Percentiles rank a stretch among this genome's conserved stretches.
Conservation (phyloP, 495 filamentous ascomycete genomes). For the Bacidia gigantensis region DNA sequence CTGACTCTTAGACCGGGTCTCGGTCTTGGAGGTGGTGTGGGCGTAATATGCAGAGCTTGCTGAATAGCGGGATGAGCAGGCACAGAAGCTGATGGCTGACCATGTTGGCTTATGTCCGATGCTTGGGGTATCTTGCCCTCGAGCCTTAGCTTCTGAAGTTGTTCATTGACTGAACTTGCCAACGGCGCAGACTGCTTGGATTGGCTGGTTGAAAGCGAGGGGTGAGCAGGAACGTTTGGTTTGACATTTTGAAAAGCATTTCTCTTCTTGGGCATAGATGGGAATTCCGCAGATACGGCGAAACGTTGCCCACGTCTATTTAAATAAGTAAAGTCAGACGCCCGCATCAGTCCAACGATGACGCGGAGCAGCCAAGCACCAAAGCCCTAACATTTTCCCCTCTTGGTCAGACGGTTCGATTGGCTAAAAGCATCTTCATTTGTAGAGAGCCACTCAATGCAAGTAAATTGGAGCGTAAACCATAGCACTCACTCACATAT, state of each 20-base stretch:
- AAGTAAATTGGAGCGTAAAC: too few species aligned
- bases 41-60: slow-evolving; percentile 7
- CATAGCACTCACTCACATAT: too few species aligned
- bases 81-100: neutral
- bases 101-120: neutral
- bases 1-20: slow-evolving; percentile 11
- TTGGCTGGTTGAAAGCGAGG: slow-evolving; percentile 11
- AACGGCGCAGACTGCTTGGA: slow-evolving; percentile 4
- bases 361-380: too few species aligned
- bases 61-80: slow-evolving; percentile 7
- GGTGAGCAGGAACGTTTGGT: slow-evolving; percentile 10
- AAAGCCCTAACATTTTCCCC: too few species aligned
- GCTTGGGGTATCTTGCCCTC: slow-evolving; percentile 4
- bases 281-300: too few species aligned
- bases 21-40: slow-evolving; percentile 8
- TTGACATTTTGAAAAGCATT: slow-evolving; percentile 6
- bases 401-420: too few species aligned
- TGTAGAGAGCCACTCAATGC: too few species aligned
- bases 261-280: slow-evolving; percentile 16
- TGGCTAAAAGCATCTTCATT: too few species aligned
- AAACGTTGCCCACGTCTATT: too few species aligned
- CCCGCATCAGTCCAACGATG: too few species aligned
- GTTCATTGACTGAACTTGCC: slow-evolving; percentile 11
- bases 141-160: slow-evolving; percentile 11
- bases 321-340: too few species aligned